phyloP scores from a whole-genome alignment of 2,329 filamentous ascomycete genomes.

The Alternaria infectoria region DNA sequence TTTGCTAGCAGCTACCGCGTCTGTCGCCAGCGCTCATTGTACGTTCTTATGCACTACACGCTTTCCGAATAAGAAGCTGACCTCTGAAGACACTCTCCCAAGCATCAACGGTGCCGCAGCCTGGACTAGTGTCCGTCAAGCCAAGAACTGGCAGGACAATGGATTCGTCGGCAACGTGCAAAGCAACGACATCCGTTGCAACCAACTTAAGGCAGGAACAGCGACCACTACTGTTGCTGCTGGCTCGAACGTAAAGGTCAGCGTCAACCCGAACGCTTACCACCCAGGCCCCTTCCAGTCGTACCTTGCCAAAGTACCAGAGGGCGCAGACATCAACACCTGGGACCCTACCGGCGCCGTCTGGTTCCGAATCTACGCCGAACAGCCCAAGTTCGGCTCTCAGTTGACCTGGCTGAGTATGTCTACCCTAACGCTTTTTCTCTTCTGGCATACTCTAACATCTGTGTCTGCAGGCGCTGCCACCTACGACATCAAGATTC shows the following conservation, averaged over 20 bases:
- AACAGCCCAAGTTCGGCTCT: constrained; percentile 11
- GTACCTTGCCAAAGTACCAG: constrained; percentile 48
- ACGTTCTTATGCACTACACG: background rate
- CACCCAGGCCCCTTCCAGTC: constrained; percentile 47
- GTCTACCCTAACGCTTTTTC: background rate
- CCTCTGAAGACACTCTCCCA: constrained; percentile 11
- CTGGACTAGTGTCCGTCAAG: constrained; percentile 11
- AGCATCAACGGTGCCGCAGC: constrained; percentile 5
- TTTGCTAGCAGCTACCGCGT: constrained; percentile 2
- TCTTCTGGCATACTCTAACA: background rate
- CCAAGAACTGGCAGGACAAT: constrained; percentile 19
- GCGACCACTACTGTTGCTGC: constrained; percentile 23
- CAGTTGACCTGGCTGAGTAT: constrained; percentile 15
- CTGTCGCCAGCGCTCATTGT: constrained; percentile 13
- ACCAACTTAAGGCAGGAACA: constrained; percentile 20
- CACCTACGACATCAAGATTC: constrained; percentile 44
- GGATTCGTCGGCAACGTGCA: constrained; percentile 19
- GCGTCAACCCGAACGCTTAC: constrained; percentile 27
- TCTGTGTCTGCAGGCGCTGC: background rate
- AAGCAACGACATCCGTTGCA: constrained; percentile 38
- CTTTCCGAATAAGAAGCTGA: background rate
- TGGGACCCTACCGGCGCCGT: constrained; percentile 44
- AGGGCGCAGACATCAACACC: constrained; percentile 35
- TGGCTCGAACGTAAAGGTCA: constrained; percentile 42
- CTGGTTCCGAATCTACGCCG: constrained; percentile 45